Base-by-base conservation (phyloP, 768 basidiomycete species). In the Russula sp. region DNA sequence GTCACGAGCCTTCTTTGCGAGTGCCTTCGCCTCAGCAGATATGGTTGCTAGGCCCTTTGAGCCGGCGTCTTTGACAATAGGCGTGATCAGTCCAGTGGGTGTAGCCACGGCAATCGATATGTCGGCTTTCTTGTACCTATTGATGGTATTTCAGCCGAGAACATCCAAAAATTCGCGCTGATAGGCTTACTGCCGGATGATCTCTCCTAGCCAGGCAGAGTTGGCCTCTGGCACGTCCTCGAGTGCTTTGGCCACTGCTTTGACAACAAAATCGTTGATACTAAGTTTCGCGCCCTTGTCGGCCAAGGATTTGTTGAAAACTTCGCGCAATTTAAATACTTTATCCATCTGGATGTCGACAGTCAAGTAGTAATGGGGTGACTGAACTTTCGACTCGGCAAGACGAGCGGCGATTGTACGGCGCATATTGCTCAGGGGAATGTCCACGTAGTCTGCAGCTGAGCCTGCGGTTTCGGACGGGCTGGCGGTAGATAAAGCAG, bases 331-430 rank as follows among this genome's bases (percentile, higher is more conserved):
- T 77, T 97, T 98, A 72, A 90, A 74, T 20, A 94, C 87, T 80
- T 91, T 91, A 80, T 93, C 95, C 94, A 99, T 97, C 79, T 89
- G 88, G 74, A 98, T 82, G 70, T 98, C 91, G 48, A 92, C 84
- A 4, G 97, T 98, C 69, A 98, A 76, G 76, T 98, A 98, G 78
- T 96, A 99, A 74, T 98, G 96, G 5, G 97, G 97, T n/a, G 94
- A 71, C 69, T 93, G 88, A 75, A 91, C 88, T 77, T 97, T 98
- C 63, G 91, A 92, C 77, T 98, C 91, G 0, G 87, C 85, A 67
- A 99, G 84, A 68, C 97, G 90, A 45, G 84, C 69, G 60, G 91
- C 97, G 72, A 99, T 99, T 47, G 85, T 87, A 69, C 92, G 91
- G 63, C 97, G 90, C 89, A 99, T 99, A 76, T 87, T 97, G 50